Percentiles rank a stretch among this genome's conserved stretches.
phyloP scores from a whole-genome alignment of 1,139 yeast species.

The Lodderomyces margitis region DNA sequence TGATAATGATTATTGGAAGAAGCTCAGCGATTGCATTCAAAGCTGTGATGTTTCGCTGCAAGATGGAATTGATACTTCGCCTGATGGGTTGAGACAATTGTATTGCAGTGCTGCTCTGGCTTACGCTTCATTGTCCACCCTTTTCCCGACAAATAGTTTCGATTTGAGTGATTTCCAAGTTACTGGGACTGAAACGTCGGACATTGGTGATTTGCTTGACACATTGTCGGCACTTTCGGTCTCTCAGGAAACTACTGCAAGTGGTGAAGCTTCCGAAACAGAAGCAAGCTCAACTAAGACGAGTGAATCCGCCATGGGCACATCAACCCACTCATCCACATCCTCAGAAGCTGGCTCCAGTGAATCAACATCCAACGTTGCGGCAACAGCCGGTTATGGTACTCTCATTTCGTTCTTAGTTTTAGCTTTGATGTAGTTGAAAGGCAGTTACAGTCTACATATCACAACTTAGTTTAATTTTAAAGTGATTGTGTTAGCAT shows the following conservation, averaged over 20 bases:
- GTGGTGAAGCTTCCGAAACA: background rate
- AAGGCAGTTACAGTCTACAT: background rate
- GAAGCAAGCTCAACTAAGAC: conserved; percentile 3
- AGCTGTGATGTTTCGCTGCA: background rate
- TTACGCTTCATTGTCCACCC: conserved; percentile 6
- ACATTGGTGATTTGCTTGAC: background rate
- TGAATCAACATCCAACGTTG: conserved; percentile 5
- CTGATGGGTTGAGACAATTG: conserved; percentile 5
- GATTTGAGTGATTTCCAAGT: conserved; percentile 3
- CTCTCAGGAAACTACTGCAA: background rate
- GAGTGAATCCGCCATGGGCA: background rate
- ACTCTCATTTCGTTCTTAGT: conserved; percentile 6
- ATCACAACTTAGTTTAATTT: too few relatives aligned
- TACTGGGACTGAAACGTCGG: background rate
- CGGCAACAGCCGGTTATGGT: conserved; percentile 10
- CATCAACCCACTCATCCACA: background rate
- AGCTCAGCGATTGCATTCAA: conserved; percentile 9
- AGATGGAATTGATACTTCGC: conserved; percentile 3
- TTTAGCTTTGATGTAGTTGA: conserved; percentile 6
- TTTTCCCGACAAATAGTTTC: conserved; percentile 3
- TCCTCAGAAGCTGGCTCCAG: background rate
- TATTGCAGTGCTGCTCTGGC: conserved; percentile 9
- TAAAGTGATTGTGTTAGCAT: too few relatives aligned
- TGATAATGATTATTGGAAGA: conserved; percentile 9
- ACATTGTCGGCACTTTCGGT: background rate